Evolutionary conservation across 2,329 filamentous ascomycete genomes (phyloP).

Genomic region (Pseudogymnoascus sp.): DNA sequence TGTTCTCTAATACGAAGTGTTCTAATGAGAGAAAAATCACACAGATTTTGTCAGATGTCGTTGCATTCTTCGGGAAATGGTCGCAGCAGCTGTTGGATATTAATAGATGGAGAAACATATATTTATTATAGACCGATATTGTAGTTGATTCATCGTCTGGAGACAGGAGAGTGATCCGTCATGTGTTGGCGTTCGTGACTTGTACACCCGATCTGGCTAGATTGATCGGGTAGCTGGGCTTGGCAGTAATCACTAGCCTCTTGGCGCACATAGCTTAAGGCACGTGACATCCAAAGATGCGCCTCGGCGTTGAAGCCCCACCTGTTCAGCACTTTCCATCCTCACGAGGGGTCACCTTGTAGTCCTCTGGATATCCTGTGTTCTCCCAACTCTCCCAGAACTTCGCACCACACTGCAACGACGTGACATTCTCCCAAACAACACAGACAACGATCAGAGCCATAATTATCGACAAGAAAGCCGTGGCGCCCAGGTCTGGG

Average conservation of each 20-base stretch:
- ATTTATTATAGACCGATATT: background rate
- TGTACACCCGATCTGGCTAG: background rate
- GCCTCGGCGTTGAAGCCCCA: background rate
- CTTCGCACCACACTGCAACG: constrained; percentile 15
- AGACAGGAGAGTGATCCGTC: background rate
- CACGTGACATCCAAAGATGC: background rate
- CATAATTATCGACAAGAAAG: constrained; percentile 37
- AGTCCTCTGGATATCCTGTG: constrained; percentile 23
- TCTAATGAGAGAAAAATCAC: background rate
- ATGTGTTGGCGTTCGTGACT: background rate
- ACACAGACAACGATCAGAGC: constrained; percentile 35
- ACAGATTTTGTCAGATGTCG: too few species aligned
- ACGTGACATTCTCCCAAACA: constrained; percentile 37
- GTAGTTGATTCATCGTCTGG: background rate
- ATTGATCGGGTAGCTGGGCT: background rate
- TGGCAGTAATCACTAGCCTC: background rate
- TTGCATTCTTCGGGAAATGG: background rate
- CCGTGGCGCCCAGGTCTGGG: constrained; percentile 27
- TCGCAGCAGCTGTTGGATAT: background rate
- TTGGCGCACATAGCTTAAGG: background rate
- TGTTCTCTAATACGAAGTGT: background rate
- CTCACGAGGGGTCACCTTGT: background rate
- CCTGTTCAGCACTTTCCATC: background rate
- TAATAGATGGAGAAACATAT: too few species aligned
- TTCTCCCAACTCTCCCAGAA: constrained; percentile 28